Conservation (phyloP, 2,329 filamentous ascomycete genomes). For the Fusarium sp. region DNA sequence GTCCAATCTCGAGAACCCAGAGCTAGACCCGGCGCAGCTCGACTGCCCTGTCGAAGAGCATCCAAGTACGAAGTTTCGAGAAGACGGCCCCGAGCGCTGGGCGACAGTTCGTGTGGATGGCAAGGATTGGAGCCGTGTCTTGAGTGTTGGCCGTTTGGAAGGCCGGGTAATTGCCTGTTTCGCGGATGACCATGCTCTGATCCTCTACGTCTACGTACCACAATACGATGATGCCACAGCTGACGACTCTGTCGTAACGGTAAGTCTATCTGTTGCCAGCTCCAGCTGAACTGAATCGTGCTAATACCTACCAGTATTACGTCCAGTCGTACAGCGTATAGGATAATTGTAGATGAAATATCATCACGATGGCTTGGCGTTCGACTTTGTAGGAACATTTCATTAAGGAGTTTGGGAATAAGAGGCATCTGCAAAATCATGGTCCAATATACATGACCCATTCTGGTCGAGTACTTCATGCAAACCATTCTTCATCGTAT, state of each 20-base stretch:
- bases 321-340: slow-evolving; percentile 58
- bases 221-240: slow-evolving; percentile 73
- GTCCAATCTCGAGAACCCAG: slow-evolving; percentile 87
- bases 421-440: neutral
- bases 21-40: slow-evolving; percentile 83
- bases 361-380: slow-evolving; percentile 21
- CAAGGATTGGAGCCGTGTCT: slow-evolving; percentile 92
- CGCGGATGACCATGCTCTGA: slow-evolving; percentile 81
- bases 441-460: neutral
- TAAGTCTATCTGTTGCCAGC: slow-evolving; percentile 51
- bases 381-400: slow-evolving; percentile 2
- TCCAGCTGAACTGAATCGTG: neutral
- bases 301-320: slow-evolving; percentile 55
- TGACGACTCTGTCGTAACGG: slow-evolving; percentile 81
- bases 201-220: slow-evolving; percentile 84
- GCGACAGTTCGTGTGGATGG: slow-evolving; percentile 92
- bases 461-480: neutral
- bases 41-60: slow-evolving; percentile 80
- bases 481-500: slow-evolving; percentile 37
- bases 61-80: slow-evolving; percentile 82
- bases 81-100: slow-evolving; percentile 84
- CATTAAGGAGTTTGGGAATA: slow-evolving; percentile 15
- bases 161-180: slow-evolving; percentile 95
- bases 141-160: slow-evolving; percentile 90
- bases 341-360: neutral